A percentile compares a stretch with the other conserved stretches of the same genome.
Conservation (phyloP, 768 basidiomycete genomes). For the button mushroom (Agaricus bisporus) region DNA sequence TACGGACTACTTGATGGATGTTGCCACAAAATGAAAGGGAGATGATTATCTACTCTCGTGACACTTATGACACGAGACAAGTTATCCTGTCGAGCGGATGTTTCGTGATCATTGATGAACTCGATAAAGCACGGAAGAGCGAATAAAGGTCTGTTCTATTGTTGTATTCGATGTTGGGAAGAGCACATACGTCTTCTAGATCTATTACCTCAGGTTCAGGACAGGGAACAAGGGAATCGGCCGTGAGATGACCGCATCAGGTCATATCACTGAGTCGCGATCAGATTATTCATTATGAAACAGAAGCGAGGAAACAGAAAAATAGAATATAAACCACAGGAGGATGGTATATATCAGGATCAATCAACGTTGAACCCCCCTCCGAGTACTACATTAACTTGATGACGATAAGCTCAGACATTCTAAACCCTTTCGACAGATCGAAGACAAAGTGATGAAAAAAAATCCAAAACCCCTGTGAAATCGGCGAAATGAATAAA, state of each 20-base stretch:
- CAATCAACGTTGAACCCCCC: no score
- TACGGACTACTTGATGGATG: neutral
- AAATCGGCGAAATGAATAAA: neutral
- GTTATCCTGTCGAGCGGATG: neutral
- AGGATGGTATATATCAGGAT: no score
- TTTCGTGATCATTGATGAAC: constrained; percentile 6
- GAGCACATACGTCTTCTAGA: neutral
- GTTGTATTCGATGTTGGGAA: neutral
- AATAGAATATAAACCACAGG: no score
- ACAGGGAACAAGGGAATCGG: neutral
- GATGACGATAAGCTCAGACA: no score
- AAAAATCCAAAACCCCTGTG: no score
- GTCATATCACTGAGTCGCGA: no score
- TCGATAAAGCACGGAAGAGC: neutral
- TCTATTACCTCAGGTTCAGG: constrained; percentile 6
- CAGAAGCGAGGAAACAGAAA: no score
- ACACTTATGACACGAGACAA: constrained; percentile 1
- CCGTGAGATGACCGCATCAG: no score
- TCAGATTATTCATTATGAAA: no score
- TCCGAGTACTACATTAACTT: no score
- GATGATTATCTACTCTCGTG: constrained; percentile 1
- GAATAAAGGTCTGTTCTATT: neutral
- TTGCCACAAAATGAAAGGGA: neutral
- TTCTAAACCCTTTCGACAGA: no score
- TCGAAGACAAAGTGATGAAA: no score